A percentile compares a stretch with the other conserved stretches of the same genome.
These are phyloP conservation scores for Tuber umbilicatum DNA, from an alignment of 495 filamentous ascomycete species.

Conservation along the genomic window DNA sequence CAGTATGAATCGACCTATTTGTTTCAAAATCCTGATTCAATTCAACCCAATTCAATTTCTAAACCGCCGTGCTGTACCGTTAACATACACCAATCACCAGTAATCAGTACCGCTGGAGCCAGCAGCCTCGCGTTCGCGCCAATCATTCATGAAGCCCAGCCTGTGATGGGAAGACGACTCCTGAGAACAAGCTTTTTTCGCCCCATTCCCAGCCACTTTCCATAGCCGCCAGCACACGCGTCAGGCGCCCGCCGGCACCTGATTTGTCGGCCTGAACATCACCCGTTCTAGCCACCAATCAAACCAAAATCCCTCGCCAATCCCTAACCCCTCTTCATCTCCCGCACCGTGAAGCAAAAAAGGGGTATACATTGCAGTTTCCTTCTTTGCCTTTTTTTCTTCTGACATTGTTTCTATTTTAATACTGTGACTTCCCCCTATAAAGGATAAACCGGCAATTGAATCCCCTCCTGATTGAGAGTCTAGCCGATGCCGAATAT, in stretches of 20 bases:
- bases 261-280: slow-evolving; percentile 3
- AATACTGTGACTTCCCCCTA: not conserved
- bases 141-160: not conserved
- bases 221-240: not conserved
- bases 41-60: not conserved
- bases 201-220: not conserved
- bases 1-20: not conserved
- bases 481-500: not conserved
- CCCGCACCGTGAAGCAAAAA: not conserved
- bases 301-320: not conserved
- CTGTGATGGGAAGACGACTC: not conserved
- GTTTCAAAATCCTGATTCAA: not conserved
- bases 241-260: not conserved
- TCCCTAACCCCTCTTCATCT: slow-evolving; percentile 4
- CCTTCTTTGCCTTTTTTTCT: slow-evolving; percentile 1
- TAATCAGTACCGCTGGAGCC: not conserved
- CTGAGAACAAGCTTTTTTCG: not conserved
- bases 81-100: not conserved
- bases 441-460: slow-evolving; percentile 1
- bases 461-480: not conserved
- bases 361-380: not conserved
- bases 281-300: slow-evolving; percentile 4
- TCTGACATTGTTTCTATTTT: slow-evolving; percentile 2
- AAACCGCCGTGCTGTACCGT: not conserved
- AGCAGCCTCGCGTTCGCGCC: not conserved